Evolutionary conservation across 2,329 filamentous ascomycete species (phyloP).

Genomic region (Zasmidium angulare): DNA sequence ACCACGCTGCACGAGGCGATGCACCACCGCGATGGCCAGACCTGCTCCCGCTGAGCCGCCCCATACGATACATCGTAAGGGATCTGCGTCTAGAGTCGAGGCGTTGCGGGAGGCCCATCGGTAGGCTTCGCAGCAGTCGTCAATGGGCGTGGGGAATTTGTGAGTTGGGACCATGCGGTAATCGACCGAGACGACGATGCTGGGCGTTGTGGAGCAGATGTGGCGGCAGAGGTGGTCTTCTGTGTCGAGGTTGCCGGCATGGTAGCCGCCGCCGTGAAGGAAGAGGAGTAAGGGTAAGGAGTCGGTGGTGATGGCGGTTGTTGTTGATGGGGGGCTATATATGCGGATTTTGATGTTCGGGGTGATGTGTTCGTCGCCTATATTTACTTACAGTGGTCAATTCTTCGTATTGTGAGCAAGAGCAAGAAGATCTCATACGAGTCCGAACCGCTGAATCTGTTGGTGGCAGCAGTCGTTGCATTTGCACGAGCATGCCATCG

Average conservation of each 20-base stretch:
- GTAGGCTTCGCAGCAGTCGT: constrained; percentile 25
- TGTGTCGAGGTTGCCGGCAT: constrained; percentile 36
- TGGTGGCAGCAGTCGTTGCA: background rate
- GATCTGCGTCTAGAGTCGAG: constrained; percentile 9
- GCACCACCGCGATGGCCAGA: constrained; percentile 12
- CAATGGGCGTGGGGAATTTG: constrained; percentile 29
- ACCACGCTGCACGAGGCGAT: constrained; percentile 12
- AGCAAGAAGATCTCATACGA: background rate
- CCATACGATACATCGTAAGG: constrained; percentile 2
- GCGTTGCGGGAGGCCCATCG: constrained; percentile 13
- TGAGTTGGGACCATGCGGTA: constrained; percentile 28
- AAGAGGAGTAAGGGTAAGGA: constrained; percentile 38
- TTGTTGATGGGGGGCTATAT: constrained; percentile 14
- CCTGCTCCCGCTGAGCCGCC: constrained; percentile 23
- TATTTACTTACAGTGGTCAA: background rate
- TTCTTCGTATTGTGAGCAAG: background rate
- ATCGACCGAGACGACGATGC: constrained; percentile 37
- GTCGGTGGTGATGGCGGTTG: background rate
- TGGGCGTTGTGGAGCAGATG: constrained; percentile 32
- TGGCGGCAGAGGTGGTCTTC: constrained; percentile 38
- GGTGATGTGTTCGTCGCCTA: constrained; percentile 13
- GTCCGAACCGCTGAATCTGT: background rate
- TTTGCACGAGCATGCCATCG: background rate
- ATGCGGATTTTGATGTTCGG: constrained; percentile 13
- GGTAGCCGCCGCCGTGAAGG: constrained; percentile 39